Base-by-base conservation (phyloP, 2,329 filamentous ascomycete genomes). In the Ceratocystis colombiana region DNA sequence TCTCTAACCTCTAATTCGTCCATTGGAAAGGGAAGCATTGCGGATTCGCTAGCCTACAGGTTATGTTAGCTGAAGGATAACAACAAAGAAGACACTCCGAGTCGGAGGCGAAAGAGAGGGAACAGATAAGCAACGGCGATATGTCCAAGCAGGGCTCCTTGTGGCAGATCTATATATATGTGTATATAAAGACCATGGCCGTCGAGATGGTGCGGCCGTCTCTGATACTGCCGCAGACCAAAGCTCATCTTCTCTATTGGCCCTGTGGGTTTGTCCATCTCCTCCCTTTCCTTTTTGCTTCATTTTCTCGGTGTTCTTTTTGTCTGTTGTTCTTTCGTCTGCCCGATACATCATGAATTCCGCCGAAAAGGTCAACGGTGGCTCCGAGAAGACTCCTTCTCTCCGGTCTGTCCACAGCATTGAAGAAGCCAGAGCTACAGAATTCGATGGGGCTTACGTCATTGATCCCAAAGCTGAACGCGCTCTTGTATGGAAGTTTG, bases 401-500 rank as follows among this genome's bases (percentile, higher is more conserved):
- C 71, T 72, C 41, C 73, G 70, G 61, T 69, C 67, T 53, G 69
- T 69, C 30, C 70, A 71, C 33, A 59, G 28, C 28, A 10, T 59
- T 30, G 53, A 57, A 20, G 55, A 59, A 37, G 55, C 55, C 28
- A 59, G 55, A 37, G 28, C 28, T 4, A 12, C 22, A 28, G 44
- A 44, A 12, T 41, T 50, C 25, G 53, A 55, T 7, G 67, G 55
- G 12, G 22, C 41, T 17, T 64, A 61, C 33, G 73, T 76, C 46
- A 59, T 76, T 17, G 73, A 75, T 68, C 74, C 75, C n/a, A 74
- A 72, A 5, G 79, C 80, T 15, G 81, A 84, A 72, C 76, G 76
- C 25, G 76, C 76, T 0, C 74, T 84, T 5, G 80, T 79, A 69
- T 77, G 79, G 72, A 83, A 82, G 72, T 80, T 84, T 67, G 82